Evolutionary conservation across 768 basidiomycete species (phyloP).

Genomic region (Russula emetica): DNA sequence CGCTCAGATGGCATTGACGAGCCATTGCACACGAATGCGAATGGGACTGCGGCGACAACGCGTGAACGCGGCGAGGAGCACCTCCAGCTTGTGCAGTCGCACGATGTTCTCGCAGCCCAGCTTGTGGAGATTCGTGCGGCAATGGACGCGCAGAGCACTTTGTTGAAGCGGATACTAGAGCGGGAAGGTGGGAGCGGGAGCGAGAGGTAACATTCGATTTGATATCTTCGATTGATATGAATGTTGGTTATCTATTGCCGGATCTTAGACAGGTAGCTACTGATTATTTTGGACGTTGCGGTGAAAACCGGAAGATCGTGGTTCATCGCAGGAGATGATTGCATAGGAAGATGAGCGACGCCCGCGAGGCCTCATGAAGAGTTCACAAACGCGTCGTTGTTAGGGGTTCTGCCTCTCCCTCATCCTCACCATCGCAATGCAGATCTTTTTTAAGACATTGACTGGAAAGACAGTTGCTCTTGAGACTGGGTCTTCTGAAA

Average conservation of each 20-base stretch:
- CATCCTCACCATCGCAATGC: too few relatives aligned
- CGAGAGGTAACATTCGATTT: constrained; percentile 12
- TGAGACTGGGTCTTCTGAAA: too few relatives aligned
- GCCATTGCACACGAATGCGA: background rate
- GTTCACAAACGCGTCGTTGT: too few relatives aligned
- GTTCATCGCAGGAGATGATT: too few relatives aligned
- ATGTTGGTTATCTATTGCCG: background rate
- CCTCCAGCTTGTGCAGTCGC: constrained; percentile 59
- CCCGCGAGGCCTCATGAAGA: too few relatives aligned
- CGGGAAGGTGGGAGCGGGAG: background rate
- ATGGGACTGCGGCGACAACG: background rate
- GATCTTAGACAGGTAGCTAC: background rate
- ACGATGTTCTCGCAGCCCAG: constrained; percentile 60
- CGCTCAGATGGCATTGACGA: background rate
- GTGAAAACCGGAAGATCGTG: too few relatives aligned
- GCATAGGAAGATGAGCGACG: too few relatives aligned
- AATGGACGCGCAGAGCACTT: constrained; percentile 55
- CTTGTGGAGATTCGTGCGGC: constrained; percentile 52
- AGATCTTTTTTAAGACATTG: background rate
- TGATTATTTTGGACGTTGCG: too few relatives aligned
- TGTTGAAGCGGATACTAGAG: constrained; percentile 40
- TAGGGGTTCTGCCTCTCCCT: too few relatives aligned
- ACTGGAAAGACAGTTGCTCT: background rate
- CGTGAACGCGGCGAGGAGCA: constrained; percentile 47
- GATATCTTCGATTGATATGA: background rate